These are phyloP conservation scores for Oenanthe sinensis DNA, from an alignment of 129 eudicot genomes.

Conservation along the genomic window DNA sequence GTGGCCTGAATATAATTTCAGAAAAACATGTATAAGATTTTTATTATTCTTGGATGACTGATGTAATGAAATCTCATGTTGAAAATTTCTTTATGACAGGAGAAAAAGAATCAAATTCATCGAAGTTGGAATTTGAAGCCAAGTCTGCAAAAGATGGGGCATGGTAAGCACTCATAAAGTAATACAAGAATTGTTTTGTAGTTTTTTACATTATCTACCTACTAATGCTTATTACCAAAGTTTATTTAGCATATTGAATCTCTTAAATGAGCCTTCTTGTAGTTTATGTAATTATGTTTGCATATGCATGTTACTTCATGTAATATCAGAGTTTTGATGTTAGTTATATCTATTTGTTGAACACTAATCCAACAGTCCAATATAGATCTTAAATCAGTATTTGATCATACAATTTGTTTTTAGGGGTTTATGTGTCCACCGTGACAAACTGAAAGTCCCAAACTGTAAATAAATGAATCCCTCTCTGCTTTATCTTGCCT, in stretches of 20 bases:
- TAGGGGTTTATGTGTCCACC: no score
- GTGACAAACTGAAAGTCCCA: no score
- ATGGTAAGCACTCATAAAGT: constrained; percentile 43
- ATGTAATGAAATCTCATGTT: neutral
- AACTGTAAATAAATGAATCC: neutral
- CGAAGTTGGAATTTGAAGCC: constrained; percentile 82
- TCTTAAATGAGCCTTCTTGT: neutral
- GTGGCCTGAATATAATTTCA: neutral
- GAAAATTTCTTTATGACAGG: constrained; percentile 18
- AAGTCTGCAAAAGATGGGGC: constrained; percentile 73
- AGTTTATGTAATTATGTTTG: neutral
- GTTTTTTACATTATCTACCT: neutral
- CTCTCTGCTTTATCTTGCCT: neutral
- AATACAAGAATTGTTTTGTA: neutral
- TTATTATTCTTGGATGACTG: neutral
- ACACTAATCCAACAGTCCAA: no score
- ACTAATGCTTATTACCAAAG: neutral
- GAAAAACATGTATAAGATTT: neutral
- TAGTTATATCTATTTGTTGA: neutral
- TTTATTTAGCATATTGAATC: neutral
- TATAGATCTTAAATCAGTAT: no score
- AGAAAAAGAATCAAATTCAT: constrained; percentile 35
- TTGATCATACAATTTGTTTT: no score
- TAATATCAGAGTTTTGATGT: neutral
- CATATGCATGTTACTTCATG: neutral